Percentiles rank a stretch among this genome's conserved stretches.
phyloP scores from a whole-genome alignment of 2,329 filamentous ascomycete species.

The Amphichorda felina region DNA sequence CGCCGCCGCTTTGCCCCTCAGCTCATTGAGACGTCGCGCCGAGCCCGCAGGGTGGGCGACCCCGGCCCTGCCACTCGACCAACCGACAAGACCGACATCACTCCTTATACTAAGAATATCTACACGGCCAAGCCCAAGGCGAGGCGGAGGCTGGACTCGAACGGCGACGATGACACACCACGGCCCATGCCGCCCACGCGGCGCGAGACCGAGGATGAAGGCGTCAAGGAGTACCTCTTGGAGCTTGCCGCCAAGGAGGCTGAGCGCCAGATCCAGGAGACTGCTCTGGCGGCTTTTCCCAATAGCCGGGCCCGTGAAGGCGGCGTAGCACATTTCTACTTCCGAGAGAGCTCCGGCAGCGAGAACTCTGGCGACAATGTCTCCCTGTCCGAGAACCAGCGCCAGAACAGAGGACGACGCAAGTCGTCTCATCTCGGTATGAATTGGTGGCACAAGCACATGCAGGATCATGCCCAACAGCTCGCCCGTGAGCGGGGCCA shows the following conservation, averaged over 20 bases:
- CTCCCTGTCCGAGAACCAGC: background rate
- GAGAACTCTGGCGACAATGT: slow-evolving; percentile 29
- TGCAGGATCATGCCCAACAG: slow-evolving; percentile 66
- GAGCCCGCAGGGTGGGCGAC: slow-evolving; percentile 57
- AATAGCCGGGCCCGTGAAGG: slow-evolving; percentile 59
- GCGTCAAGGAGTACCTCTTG: slow-evolving; percentile 65
- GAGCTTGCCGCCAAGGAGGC: slow-evolving; percentile 70
- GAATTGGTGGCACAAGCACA: slow-evolving; percentile 67
- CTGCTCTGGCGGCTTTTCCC: slow-evolving; percentile 65
- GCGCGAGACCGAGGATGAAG: slow-evolving; percentile 63
- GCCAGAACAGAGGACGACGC: slow-evolving; percentile 25
- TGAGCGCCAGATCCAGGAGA: slow-evolving; percentile 67
- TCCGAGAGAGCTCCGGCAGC: slow-evolving; percentile 50
- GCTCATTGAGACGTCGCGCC: slow-evolving; percentile 67
- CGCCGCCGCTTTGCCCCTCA: slow-evolving; percentile 59
- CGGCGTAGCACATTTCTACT: slow-evolving; percentile 56
- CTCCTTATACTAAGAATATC: slow-evolving; percentile 50
- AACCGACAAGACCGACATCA: slow-evolving; percentile 62
- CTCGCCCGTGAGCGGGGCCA: slow-evolving; percentile 34
- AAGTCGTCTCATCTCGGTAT: slow-evolving; percentile 52
- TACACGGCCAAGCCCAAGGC: slow-evolving; percentile 34
- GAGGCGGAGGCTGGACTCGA: slow-evolving; percentile 18
- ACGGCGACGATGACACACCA: slow-evolving; percentile 14
- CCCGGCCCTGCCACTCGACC: slow-evolving; percentile 48
- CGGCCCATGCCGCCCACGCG: slow-evolving; percentile 30